A percentile compares a stretch with the other conserved stretches of the same genome.
Evolutionary conservation across 495 filamentous ascomycete genomes (phyloP).

Genomic region (Apodospora peruviana): DNA sequence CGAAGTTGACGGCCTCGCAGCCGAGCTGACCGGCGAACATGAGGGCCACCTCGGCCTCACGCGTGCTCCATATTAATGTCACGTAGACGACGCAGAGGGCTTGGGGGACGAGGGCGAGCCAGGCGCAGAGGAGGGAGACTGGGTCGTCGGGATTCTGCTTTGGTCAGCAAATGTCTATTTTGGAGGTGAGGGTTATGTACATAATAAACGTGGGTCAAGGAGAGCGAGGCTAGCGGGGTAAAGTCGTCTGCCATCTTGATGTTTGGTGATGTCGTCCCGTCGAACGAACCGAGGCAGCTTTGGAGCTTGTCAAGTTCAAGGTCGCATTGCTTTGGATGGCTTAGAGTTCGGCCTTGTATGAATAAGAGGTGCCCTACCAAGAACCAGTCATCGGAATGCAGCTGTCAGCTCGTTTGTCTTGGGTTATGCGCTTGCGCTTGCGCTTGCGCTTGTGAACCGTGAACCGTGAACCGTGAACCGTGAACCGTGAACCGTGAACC

Average conservation of each 20-base stretch:
- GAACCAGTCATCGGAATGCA: too few species aligned
- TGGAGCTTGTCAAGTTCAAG: too few species aligned
- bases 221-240: constrained; percentile 76
- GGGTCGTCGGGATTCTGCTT: constrained; percentile 77
- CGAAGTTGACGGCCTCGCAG: constrained; percentile 91
- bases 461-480: too few species aligned
- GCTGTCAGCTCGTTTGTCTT: too few species aligned
- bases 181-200: constrained; percentile 40
- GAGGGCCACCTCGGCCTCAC: constrained; percentile 82
- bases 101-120: constrained; percentile 89
- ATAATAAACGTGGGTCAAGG: constrained; percentile 94
- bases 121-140: constrained; percentile 81
- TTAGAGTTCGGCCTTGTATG: neutral
- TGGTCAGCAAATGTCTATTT: constrained; percentile 5
- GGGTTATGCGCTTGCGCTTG: too few species aligned
- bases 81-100: constrained; percentile 83
- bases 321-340: neutral
- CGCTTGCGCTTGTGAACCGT: too few species aligned
- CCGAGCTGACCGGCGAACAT: constrained; percentile 90
- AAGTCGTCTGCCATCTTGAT: constrained; percentile 53
- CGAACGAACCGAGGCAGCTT: too few species aligned
- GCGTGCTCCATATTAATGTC: constrained; percentile 81
- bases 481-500: too few species aligned
- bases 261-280: neutral
- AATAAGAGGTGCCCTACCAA: too few species aligned